Conservation (phyloP, 2,329 filamentous ascomycete species). For the Paecilomyces dactylethromorphus region DNA sequence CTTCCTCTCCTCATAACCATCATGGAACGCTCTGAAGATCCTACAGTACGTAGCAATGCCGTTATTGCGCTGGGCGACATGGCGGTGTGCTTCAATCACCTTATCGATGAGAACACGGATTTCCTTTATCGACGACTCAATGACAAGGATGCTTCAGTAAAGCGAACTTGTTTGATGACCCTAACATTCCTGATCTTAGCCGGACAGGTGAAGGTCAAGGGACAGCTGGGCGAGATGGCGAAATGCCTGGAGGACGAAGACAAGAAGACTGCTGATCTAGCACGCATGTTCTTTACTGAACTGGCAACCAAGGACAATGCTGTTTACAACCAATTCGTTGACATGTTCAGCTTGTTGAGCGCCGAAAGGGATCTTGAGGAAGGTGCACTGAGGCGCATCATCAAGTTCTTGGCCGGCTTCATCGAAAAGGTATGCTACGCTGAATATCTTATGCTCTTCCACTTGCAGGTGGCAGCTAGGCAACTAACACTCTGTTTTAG, state of each 20-base stretch:
- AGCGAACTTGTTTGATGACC: conserved; percentile 97
- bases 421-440: conserved; percentile 78
- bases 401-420: conserved; percentile 90
- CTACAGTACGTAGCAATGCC: conserved; percentile 89
- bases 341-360: conserved; percentile 93
- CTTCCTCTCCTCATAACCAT: conserved; percentile 93
- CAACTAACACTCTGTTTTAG: conserved; percentile 40
- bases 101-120: conserved; percentile 98
- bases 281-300: conserved; percentile 97
- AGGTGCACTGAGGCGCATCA: conserved; percentile 75
- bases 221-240: conserved; percentile 96
- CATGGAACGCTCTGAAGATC: conserved; percentile 87
- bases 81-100: conserved; percentile 98
- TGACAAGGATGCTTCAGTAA: conserved; percentile 81
- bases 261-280: conserved; percentile 85
- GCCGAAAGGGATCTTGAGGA: conserved; percentile 75
- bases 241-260: conserved; percentile 98
- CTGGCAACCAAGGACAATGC: conserved; percentile 97
- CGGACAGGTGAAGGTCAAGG: conserved; percentile 98
- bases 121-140: conserved; percentile 92
- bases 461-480: not conserved
- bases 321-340: conserved; percentile 98
- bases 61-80: conserved; percentile 97
- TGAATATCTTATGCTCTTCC: not conserved
- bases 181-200: conserved; percentile 94